Evolutionary conservation across 768 basidiomycete genomes (phyloP).

Genomic region (Gloeophyllum trabeum): DNA sequence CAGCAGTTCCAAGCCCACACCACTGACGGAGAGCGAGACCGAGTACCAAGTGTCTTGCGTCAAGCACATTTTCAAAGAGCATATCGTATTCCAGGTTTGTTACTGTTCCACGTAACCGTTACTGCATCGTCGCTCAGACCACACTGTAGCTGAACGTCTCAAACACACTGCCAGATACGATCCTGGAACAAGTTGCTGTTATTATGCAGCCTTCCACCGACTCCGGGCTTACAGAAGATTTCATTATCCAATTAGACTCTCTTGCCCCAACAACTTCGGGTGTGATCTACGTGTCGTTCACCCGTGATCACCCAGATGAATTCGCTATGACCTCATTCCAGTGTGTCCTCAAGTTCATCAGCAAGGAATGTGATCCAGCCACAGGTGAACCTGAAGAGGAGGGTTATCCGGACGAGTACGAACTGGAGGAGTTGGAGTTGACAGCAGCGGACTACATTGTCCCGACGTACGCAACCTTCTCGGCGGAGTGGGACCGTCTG

Average conservation of each 20-base stretch:
- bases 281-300: conserved; percentile 89
- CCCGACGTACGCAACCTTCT: conserved; percentile 89
- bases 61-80: conserved; percentile 93
- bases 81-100: conserved; percentile 91
- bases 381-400: conserved; percentile 95
- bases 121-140: conserved; percentile 6
- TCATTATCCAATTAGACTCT: conserved; percentile 77
- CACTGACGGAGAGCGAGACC: conserved; percentile 92
- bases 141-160: conserved; percentile 81
- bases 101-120: background rate
- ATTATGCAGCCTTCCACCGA: conserved; percentile 81
- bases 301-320: conserved; percentile 63
- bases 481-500: conserved; percentile 91
- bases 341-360: conserved; percentile 88
- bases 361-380: conserved; percentile 94
- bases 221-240: conserved; percentile 77
- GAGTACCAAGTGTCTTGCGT: conserved; percentile 96
- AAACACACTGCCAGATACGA: conserved; percentile 92
- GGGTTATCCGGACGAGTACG: conserved; percentile 99
- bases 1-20: conserved; percentile 68
- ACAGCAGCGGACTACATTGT: conserved; percentile 92
- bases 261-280: conserved; percentile 64
- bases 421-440: conserved; percentile 91
- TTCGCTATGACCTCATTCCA: conserved; percentile 81
- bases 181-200: conserved; percentile 89